These are phyloP conservation scores for Magnolia sinica DNA, from an alignment of 164 flowering plant species.

Conservation along the genomic window DNA sequence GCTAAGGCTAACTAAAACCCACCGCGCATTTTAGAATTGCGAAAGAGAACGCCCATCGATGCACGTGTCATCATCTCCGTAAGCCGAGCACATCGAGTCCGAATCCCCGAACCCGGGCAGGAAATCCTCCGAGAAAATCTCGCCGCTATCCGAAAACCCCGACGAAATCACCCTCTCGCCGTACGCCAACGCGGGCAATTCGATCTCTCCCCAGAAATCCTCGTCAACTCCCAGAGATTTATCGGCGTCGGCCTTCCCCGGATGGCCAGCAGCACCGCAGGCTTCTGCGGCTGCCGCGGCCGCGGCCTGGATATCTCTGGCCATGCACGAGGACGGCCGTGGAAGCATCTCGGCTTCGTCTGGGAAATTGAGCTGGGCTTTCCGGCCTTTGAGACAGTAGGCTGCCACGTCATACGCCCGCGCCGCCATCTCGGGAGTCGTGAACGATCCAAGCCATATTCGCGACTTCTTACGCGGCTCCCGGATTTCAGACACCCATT, in stretches of 20 bases:
- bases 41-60: background rate
- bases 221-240: constrained; percentile 14
- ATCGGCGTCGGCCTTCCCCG: constrained; percentile 8
- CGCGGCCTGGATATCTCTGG: constrained; percentile 68
- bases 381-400: constrained; percentile 46
- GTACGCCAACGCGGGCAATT: constrained; percentile 43
- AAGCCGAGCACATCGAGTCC: too few relatives aligned
- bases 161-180: background rate
- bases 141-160: background rate
- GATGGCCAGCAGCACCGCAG: background rate
- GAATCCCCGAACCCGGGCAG: background rate
- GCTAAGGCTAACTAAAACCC: background rate
- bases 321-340: constrained; percentile 41
- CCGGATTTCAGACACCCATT: constrained; percentile 79
- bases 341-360: constrained; percentile 53
- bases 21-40: background rate
- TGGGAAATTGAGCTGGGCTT: constrained; percentile 64
- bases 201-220: constrained; percentile 66
- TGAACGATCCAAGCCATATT: constrained; percentile 76
- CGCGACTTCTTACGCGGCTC: constrained; percentile 70
- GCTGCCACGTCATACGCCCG: constrained; percentile 73
- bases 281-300: constrained; percentile 52
- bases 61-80: background rate
- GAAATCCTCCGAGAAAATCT: constrained; percentile 1
- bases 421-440: constrained; percentile 81